Evolutionary conservation across 1,284 basidiomycete genomes (phyloP), one percentile per base, ranked within the genome.

Genomic region (Farysia itapuensis): DNA sequence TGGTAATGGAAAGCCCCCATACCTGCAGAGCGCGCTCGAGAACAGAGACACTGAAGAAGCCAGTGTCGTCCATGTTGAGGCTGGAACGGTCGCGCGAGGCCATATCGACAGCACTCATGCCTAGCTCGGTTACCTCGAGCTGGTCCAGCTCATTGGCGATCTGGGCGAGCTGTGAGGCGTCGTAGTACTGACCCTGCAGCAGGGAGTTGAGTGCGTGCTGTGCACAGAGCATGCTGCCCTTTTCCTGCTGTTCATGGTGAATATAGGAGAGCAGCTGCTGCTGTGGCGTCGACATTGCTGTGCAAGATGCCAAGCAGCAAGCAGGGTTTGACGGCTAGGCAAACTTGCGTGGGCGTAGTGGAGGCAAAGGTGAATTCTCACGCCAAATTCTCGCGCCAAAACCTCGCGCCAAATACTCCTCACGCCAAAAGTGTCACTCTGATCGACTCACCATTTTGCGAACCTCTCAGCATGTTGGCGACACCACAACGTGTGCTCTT

Each of bases 191-290:
- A 3, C 69, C 72, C 39, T 75, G 73, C 1, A 75, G 54, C 0
- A 75, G 43, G 1, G 56, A 51, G 35, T 75, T 75, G 45, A 75
- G 57, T 0, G 68, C 67, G 37, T 75, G 73, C 51, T 75, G 73
- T 1, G 73, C 73, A 40, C 73, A 75, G 16, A 75, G 65, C 73
- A 75, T 75, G 20, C 67, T 71, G 1, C 73, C 73, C 4, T 34
- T 36, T 18, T 75, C 72, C 35, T 75, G 73, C 2, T 50, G 45
- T 42, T 75, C 64, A 64, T 67, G 64, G 19, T 67, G 64, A 7
- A 67, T 67, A 37, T 67, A 59, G 21, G 60, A 47, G 15, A 67
- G 48, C 26, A 67, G 56, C 59, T 57, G 59, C 43, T 63, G 59
- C 25, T 63, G 59, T 16, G 59, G 48, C 25, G 59, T 46, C 14